A percentile compares a stretch with the other conserved stretches of the same genome.
These are phyloP conservation scores for Nakazawaea ishiwadae DNA, from an alignment of 805 yeast genomes.

Conservation along the genomic window DNA sequence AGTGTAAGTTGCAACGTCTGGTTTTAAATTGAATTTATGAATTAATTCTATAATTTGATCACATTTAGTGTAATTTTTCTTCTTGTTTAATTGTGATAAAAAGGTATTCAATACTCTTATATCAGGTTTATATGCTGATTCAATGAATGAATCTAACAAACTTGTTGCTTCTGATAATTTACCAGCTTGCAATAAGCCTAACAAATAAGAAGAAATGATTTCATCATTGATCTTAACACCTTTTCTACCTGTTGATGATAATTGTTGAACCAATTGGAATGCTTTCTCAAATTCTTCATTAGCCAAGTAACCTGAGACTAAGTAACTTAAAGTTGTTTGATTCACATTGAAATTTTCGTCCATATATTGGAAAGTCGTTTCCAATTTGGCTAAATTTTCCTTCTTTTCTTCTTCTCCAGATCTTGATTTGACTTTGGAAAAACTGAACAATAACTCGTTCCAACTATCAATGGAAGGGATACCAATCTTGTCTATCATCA, in stretches of 20 bases:
- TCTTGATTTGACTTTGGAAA: constrained; percentile 18
- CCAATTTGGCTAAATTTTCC: constrained; percentile 27
- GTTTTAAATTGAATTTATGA: constrained; percentile 32
- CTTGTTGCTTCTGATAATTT: constrained; percentile 36
- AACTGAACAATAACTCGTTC: constrained; percentile 48
- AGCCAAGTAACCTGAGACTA: constrained; percentile 43
- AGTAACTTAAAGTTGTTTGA: constrained; percentile 41
- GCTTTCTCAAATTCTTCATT: constrained; percentile 38
- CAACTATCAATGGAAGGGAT: constrained; percentile 38
- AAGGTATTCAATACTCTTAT: constrained; percentile 49
- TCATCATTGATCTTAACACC: constrained; percentile 34
- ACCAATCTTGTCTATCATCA: constrained; percentile 29
- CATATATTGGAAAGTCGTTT: constrained; percentile 27
- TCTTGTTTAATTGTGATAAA: constrained; percentile 35
- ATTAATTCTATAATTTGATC: constrained; percentile 25
- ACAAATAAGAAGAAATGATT: constrained; percentile 32
- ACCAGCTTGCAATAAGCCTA: constrained; percentile 36
- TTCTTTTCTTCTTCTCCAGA: constrained; percentile 21
- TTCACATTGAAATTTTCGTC: constrained; percentile 32
- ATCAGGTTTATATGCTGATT: constrained; percentile 35
- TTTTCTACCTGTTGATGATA: constrained; percentile 24
- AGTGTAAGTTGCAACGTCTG: constrained; percentile 62
- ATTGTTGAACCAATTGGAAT: constrained; percentile 27
- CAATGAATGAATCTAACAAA: constrained; percentile 23
- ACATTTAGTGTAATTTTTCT: constrained; percentile 35